Base-by-base conservation (phyloP, 805 yeast genomes). In the Pichia manshurica region DNA sequence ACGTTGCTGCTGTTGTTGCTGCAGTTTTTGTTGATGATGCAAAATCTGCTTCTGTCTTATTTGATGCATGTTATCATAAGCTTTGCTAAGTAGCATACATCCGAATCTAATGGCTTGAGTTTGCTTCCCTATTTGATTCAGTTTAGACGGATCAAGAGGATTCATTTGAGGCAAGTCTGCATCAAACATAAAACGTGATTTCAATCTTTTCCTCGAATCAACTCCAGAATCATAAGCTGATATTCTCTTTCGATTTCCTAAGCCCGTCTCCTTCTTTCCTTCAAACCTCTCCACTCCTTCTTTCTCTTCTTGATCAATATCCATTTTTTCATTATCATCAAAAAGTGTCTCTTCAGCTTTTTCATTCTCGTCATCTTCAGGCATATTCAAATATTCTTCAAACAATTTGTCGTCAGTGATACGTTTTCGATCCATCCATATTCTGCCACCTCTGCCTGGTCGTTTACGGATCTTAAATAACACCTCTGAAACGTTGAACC, bases 81-180 rank as follows among this genome's bases (percentile, higher is more conserved):
- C 82, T 64, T 90, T 91, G 4, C 93, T 79, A 37, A 89, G 71
- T 29, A 91, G 67, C 96, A 89, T 89, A 6, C 95, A 79, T 8
- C 96, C 96, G 66, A 90, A 90, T 50, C 97, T 72, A 28, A 91
- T 86, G 1, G 86, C 82, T 65, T 90, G 97, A 1, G 96, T 89
- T 44, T 82, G 91, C 46, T 83, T 83, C 13, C 88, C 78, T 37
- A 90, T 87, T 53, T 84, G 84, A 60, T 90, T 90, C 57, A 90
- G 72, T 47, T 77, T 75, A 0, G 96, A 81, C 0, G 97, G 96
- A 63, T 88, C 96, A 50, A 87, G 72, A 32, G 84, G 84, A 37
- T 69, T 72, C 58, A 65, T 69, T 49, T 47, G 37, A 12, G 62
- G 59, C 37, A 66, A 42, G 51, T 77, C 81, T 33, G 69, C 62